Evolutionary conservation across 73 alveolate species (phyloP).

Genomic region (Stentor roeselii): DNA sequence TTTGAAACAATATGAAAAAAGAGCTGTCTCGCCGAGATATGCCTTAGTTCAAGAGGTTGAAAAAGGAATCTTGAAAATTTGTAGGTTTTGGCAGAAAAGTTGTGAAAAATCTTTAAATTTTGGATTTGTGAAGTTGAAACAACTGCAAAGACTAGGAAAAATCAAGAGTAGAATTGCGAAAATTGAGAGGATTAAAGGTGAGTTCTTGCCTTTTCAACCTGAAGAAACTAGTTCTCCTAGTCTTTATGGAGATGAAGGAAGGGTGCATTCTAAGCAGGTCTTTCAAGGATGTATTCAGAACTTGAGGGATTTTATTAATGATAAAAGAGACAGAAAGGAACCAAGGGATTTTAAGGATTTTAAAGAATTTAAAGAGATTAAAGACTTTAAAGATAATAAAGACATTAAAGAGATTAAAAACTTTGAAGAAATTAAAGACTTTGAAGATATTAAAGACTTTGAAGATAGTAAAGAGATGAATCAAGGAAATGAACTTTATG

Average conservation of each 20-base stretch:
- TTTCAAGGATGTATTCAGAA: background rate
- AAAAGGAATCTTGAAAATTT: too few relatives aligned
- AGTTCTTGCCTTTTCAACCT: background rate
- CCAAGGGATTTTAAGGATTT: background rate
- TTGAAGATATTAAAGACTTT: too few relatives aligned
- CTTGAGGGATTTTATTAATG: background rate
- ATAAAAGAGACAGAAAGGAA: background rate
- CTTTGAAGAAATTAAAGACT: too few relatives aligned
- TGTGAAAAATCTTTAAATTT: too few relatives aligned
- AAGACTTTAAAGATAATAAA: too few relatives aligned
- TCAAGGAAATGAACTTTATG: too few relatives aligned
- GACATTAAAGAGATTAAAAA: too few relatives aligned
- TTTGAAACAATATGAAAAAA: too few relatives aligned
- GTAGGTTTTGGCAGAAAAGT: too few relatives aligned
- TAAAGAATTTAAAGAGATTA: too few relatives aligned
- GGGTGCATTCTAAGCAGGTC: background rate
- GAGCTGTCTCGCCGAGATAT: background rate
- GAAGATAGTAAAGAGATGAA: too few relatives aligned
- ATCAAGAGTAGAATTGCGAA: background rate
- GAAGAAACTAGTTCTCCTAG: background rate
- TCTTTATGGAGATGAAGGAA: background rate
- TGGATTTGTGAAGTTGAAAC: background rate
- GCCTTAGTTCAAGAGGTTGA: too few relatives aligned
- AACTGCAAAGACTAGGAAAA: background rate
- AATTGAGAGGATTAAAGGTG: background rate